A percentile compares a stretch with the other conserved stretches of the same genome.
phyloP scores from a whole-genome alignment of 176 grass and related monocot species.

The Puya raimondii region DNA sequence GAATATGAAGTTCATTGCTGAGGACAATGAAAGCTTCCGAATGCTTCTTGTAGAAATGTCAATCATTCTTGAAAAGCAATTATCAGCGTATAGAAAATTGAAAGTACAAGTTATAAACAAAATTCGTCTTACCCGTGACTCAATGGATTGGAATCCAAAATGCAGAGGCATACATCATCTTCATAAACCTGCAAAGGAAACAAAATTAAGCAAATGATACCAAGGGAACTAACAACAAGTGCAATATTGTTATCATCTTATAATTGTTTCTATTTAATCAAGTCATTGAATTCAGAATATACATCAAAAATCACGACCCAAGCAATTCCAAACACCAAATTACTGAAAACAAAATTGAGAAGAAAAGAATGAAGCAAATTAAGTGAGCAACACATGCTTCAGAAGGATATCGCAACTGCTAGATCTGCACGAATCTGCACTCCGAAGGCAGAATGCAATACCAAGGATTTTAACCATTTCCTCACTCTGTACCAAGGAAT shows the following conservation, averaged over 20 bases:
- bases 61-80: background rate
- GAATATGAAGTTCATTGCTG: no score
- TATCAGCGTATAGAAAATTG: background rate
- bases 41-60: background rate
- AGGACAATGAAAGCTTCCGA: no score
- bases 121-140: conserved; percentile 41
- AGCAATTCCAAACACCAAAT: background rate
- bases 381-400: background rate
- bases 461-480: background rate
- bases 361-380: background rate
- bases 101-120: conserved; percentile 3
- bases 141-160: conserved; percentile 68
- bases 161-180: conserved; percentile 79
- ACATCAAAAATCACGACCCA: background rate
- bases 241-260: background rate
- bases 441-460: background rate
- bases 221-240: background rate
- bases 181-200: conserved; percentile 59
- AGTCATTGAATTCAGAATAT: background rate
- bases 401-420: no score
- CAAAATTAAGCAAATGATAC: background rate
- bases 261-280: background rate
- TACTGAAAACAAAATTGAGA: background rate
- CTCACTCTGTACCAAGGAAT: background rate
- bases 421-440: background rate